Conservation (phyloP, 495 filamentous ascomycete genomes). For the Acidiella bohemica region DNA sequence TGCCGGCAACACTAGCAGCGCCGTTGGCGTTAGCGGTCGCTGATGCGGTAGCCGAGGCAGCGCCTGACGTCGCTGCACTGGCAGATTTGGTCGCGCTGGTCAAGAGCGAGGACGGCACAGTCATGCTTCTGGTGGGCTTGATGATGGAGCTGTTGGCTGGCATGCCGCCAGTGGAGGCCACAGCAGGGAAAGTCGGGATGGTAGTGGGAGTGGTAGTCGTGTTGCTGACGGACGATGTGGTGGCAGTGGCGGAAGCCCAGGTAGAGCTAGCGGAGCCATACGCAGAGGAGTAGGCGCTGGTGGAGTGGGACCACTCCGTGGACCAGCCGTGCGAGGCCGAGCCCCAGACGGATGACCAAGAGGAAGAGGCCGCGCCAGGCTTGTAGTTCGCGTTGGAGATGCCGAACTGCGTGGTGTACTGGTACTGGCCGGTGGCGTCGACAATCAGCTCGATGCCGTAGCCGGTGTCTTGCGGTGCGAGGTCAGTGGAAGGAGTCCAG, state of each 20-base stretch:
- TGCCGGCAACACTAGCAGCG: constrained; percentile 6
- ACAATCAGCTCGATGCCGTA: constrained; percentile 57
- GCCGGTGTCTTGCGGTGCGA: constrained; percentile 35
- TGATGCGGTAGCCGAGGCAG: not conserved
- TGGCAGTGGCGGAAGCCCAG: not conserved
- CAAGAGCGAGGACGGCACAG: constrained; percentile 22
- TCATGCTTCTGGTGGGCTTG: constrained; percentile 21
- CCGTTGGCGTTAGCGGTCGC: constrained; percentile 3
- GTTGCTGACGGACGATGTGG: not conserved
- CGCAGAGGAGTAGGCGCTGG: not conserved
- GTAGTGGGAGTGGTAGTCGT: constrained; percentile 18
- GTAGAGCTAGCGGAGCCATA: not conserved
- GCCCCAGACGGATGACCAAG: constrained; percentile 1
- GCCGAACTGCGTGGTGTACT: constrained; percentile 59
- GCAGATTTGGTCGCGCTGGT: constrained; percentile 10
- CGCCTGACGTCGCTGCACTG: not conserved
- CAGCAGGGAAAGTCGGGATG: constrained; percentile 8
- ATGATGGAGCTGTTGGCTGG: constrained; percentile 19
- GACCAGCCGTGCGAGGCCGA: constrained; percentile 4
- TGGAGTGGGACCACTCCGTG: constrained; percentile 14
- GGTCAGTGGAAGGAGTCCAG: constrained; percentile 41
- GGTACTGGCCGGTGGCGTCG: constrained; percentile 48
- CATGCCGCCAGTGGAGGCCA: constrained; percentile 2
- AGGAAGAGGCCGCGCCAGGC: not conserved
- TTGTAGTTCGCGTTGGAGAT: constrained; percentile 35